phyloP scores from a whole-genome alignment of 352 stramenopile genomes.

The Pythium dissimile region DNA sequence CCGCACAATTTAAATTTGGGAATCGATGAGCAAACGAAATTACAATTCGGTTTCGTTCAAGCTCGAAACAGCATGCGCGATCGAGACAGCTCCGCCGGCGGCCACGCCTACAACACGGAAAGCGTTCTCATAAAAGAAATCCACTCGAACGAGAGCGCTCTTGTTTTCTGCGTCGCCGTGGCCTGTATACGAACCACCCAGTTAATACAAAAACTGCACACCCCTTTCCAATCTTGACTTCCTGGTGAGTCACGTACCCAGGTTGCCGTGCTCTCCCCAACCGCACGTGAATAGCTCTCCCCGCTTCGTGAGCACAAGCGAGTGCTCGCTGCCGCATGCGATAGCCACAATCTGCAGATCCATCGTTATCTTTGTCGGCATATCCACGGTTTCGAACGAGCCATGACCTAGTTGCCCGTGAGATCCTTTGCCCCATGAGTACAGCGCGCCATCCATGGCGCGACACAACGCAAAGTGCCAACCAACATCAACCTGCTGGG shows the following conservation, averaged over 20 bases:
- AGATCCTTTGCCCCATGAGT: constrained; percentile 73
- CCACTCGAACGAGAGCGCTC: constrained; percentile 32
- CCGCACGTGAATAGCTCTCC: constrained; percentile 74
- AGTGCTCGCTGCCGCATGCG: constrained; percentile 75
- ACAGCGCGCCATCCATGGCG: constrained; percentile 23
- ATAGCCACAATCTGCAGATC: constrained; percentile 29
- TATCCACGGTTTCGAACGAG: constrained; percentile 3
- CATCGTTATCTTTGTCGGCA: constrained; percentile 25
- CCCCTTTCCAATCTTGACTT: too few relatives aligned
- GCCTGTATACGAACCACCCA: constrained; percentile 26
- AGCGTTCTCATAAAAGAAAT: constrained; percentile 36
- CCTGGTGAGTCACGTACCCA: too few relatives aligned
- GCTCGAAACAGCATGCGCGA: constrained; percentile 25
- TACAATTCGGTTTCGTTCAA: too few relatives aligned
- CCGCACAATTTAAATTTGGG: too few relatives aligned
- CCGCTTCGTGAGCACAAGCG: constrained; percentile 43
- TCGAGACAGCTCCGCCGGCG: constrained; percentile 63
- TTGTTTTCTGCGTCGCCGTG: constrained; percentile 52
- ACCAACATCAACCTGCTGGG: constrained; percentile 45
- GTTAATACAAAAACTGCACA: not conserved
- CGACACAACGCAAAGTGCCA: constrained; percentile 80
- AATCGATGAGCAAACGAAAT: too few relatives aligned
- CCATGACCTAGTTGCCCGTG: constrained; percentile 65
- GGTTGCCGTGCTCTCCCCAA: constrained; percentile 83
- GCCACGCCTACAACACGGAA: constrained; percentile 32